Evolutionary conservation across 2,329 filamentous ascomycete genomes (phyloP), one percentile per base, ranked within the genome.

Genomic region (Cladosporium oxysporum): DNA sequence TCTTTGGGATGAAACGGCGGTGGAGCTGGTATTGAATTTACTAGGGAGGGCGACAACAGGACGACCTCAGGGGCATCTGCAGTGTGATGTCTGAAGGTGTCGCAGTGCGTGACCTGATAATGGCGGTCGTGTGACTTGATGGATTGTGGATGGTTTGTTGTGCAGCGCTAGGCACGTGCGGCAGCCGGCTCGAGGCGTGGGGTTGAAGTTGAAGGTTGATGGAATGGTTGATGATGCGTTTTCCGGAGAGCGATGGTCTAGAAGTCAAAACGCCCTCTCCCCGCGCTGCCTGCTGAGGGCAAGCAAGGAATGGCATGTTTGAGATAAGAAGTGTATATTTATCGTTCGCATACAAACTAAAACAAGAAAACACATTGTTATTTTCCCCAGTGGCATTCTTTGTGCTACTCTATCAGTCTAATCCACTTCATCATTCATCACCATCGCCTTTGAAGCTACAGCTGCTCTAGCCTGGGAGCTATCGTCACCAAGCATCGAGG

Each of bases 221-320:
- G 49, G 12, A 8, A 47, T 33, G 28, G 44, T 26, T 33, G 33
- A 21, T 33, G 29, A 23, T 21, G 23, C n/a, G 35, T 26, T 28
- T 18, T 18, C 23, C 44, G 41, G 52, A 33, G 28, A 57, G 21
- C 57, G 57, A 44, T 12, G 33, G 57, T 59, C 52, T 59, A 47
- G 33, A 41, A n/a, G 52, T 59, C 57, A 37, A 59, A 59, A 59
- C 52, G 5, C 52, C 16, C 52, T 33, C 52, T 26, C 57, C 33
- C 57, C 57, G 57, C 57, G 23, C 57, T 33, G 57, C 57, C 44
- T 16, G 18, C 18, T 35, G 29, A 33, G 52, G 52, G 52, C 52
- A 55, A 55, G 52, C 52, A 55, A 55, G 52, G 52, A 55, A 31
- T 55, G 50, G 52, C 52, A 55, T 55, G 52, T 31, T 47, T 47